A percentile compares a stretch with the other conserved stretches of the same genome.
These are phyloP conservation scores for Bullera alba DNA, from an alignment of 768 basidiomycete species.

Conservation along the genomic window DNA sequence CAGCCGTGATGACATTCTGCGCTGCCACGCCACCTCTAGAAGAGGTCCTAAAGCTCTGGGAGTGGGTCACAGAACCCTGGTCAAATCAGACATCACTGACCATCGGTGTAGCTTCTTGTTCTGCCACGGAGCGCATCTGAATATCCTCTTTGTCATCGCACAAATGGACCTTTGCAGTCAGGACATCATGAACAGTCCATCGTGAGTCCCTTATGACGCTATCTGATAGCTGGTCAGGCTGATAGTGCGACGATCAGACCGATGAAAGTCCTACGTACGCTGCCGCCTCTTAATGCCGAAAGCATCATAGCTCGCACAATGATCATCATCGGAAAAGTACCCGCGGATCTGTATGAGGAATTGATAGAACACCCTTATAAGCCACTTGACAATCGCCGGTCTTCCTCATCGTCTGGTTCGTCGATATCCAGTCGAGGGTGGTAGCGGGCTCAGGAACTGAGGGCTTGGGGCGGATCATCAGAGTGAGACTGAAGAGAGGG, in stretches of 20 bases:
- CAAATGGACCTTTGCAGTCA: slow-evolving; percentile 84
- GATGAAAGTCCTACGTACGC: slow-evolving; percentile 86
- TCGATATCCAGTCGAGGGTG: too few species aligned
- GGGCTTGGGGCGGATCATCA: too few species aligned
- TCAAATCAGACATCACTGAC: background rate
- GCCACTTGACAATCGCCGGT: too few species aligned
- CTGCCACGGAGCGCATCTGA: slow-evolving; percentile 92
- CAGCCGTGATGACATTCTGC: slow-evolving; percentile 88
- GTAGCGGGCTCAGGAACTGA: too few species aligned
- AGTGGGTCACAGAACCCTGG: slow-evolving; percentile 45
- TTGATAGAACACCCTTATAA: slow-evolving; percentile 42
- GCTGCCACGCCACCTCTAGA: slow-evolving; percentile 94
- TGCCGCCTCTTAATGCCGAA: slow-evolving; percentile 81
- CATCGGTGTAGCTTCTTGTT: slow-evolving; percentile 59
- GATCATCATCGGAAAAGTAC: slow-evolving; percentile 85
- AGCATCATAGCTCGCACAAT: slow-evolving; percentile 89
- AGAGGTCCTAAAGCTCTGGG: slow-evolving; percentile 92
- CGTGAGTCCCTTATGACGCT: slow-evolving; percentile 52
- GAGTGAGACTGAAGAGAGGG: too few species aligned
- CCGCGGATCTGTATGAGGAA: slow-evolving; percentile 51
- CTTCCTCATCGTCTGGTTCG: too few species aligned
- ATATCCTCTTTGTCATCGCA: slow-evolving; percentile 93
- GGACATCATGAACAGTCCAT: slow-evolving; percentile 77
- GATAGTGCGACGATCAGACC: slow-evolving; percentile 54
- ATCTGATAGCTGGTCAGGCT: background rate